Evolutionary conservation across 2,329 filamentous ascomycete species (phyloP).

Genomic region (Xylariaceae sp.): DNA sequence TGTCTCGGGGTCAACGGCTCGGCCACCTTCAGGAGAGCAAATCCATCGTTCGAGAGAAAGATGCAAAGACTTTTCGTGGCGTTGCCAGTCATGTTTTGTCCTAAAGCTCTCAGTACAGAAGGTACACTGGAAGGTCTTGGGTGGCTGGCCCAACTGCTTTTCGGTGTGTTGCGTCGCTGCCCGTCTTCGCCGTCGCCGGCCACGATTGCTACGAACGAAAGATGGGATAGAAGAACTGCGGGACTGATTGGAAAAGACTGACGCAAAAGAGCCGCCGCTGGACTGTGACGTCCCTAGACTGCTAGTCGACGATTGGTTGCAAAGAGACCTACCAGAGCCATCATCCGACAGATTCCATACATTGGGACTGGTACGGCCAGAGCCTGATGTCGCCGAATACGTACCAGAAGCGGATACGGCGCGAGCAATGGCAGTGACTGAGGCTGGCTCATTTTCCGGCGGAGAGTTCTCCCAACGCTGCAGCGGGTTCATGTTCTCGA

Average conservation of each 20-base stretch:
- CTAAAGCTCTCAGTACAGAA: constrained; percentile 64
- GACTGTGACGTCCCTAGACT: constrained; percentile 58
- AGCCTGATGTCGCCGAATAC: constrained; percentile 37
- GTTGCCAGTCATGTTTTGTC: constrained; percentile 64
- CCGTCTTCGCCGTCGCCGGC: constrained; percentile 46
- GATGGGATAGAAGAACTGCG: constrained; percentile 48
- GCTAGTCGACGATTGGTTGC: constrained; percentile 54
- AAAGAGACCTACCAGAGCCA: constrained; percentile 52
- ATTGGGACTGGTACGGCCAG: constrained; percentile 52
- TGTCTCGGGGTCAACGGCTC: constrained; percentile 53
- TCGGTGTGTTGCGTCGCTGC: constrained; percentile 35
- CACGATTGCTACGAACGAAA: constrained; percentile 38
- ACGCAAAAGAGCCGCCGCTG: constrained; percentile 52
- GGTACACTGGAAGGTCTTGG: constrained; percentile 60
- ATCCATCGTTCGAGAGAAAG: constrained; percentile 62
- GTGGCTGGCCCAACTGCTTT: constrained; percentile 38
- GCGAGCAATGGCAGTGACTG: constrained; percentile 52
- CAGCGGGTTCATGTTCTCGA: constrained; percentile 51
- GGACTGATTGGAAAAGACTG: constrained; percentile 54
- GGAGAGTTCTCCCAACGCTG: constrained; percentile 56
- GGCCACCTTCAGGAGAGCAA: constrained; percentile 53
- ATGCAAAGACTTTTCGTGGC: constrained; percentile 64
- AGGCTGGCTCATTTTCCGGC: constrained; percentile 55
- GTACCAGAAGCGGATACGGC: constrained; percentile 51
- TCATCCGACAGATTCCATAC: constrained; percentile 56